Percentiles rank a stretch among this genome's conserved stretches.
phyloP scores from a whole-genome alignment of 371 early-diverging fungal genomes.

The Apophysomyces ossiformis region DNA sequence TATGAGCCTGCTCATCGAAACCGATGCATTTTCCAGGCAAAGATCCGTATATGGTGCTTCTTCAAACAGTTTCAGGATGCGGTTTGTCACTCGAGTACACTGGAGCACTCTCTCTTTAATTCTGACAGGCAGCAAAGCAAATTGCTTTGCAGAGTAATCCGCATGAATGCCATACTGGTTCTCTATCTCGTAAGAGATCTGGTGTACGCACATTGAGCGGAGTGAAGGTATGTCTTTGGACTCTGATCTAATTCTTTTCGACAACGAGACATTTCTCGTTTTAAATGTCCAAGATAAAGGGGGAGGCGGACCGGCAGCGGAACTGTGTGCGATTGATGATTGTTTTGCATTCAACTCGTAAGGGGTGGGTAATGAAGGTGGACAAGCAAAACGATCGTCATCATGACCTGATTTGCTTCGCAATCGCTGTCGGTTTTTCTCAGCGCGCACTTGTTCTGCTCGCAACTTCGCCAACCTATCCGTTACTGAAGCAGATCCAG shows the following conservation, averaged over 20 bases:
- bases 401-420: background rate
- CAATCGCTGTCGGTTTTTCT: constrained; percentile 10
- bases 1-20: constrained; percentile 13
- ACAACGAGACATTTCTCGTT: background rate
- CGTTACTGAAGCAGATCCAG: constrained; percentile 7
- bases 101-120: constrained; percentile 16
- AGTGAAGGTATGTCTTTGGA: background rate
- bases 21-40: constrained; percentile 4
- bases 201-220: background rate
- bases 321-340: background rate
- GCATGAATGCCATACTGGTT: background rate
- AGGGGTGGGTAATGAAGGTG: background rate
- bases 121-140: background rate
- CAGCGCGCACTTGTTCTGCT: constrained; percentile 17
- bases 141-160: background rate
- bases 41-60: constrained; percentile 16
- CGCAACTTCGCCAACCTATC: constrained; percentile 12
- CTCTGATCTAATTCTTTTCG: background rate
- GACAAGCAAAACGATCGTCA: background rate
- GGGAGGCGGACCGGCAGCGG: background rate
- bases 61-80: constrained; percentile 1
- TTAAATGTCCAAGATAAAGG: background rate
- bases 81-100: constrained; percentile 14
- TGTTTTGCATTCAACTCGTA: background rate
- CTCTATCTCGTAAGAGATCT: background rate